These are phyloP conservation scores for Mallotus japonicus DNA, from an alignment of 441 rosid genomes.

Conservation along the genomic window DNA sequence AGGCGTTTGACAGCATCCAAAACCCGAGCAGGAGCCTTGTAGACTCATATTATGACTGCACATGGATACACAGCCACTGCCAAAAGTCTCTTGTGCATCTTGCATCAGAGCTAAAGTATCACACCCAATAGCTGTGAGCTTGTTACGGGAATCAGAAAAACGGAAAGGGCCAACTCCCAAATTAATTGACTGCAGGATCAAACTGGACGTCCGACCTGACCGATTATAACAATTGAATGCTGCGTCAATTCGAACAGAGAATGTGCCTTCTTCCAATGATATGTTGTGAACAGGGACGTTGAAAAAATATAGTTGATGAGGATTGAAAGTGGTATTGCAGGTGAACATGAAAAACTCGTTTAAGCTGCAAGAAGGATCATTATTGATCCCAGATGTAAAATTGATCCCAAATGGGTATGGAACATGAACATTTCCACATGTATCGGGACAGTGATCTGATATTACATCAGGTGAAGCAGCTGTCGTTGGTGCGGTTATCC, in stretches of 20 bases:
- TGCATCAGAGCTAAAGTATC: constrained; percentile 11
- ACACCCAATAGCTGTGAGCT: constrained; percentile 27
- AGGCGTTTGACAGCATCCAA: constrained; percentile 26
- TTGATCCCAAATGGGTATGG: constrained; percentile 20
- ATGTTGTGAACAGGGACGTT: constrained; percentile 9
- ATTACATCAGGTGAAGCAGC: background rate
- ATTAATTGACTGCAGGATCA: background rate
- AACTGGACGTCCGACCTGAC: background rate
- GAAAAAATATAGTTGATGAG: background rate
- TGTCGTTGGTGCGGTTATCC: background rate
- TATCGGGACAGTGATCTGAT: constrained; percentile 7
- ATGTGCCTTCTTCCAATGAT: constrained; percentile 19
- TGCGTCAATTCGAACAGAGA: background rate
- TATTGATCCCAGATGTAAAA: constrained; percentile 3
- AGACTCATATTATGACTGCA: background rate
- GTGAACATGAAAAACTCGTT: background rate
- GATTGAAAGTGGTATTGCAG: background rate
- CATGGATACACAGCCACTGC: constrained; percentile 17
- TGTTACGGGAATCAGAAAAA: constrained; percentile 20
- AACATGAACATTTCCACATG: constrained; percentile 13
- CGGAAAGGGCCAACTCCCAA: constrained; percentile 2
- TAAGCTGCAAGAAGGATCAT: background rate
- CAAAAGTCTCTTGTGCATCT: background rate
- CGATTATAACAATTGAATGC: constrained; percentile 7
- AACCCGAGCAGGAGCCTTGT: constrained; percentile 19